phyloP scores from a whole-genome alignment of 2,329 filamentous ascomycete genomes.

The Arthrobotrys megalospora region DNA sequence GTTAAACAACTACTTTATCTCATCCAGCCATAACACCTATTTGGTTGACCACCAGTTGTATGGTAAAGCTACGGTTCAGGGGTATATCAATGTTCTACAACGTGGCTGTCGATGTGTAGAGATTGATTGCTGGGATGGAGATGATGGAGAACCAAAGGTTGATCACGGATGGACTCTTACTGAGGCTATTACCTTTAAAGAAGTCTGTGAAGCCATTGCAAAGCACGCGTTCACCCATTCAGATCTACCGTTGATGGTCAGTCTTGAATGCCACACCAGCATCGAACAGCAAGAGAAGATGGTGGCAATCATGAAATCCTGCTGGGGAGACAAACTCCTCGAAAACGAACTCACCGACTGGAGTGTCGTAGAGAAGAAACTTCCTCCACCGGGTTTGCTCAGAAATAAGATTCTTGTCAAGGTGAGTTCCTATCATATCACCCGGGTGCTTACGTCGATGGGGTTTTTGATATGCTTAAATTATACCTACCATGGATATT shows the following conservation, averaged over 20 bases:
- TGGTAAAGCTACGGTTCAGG: constrained; percentile 75
- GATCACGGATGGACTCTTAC: constrained; percentile 90
- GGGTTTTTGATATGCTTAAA: constrained; percentile 42
- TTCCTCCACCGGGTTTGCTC: constrained; percentile 81
- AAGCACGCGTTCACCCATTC: constrained; percentile 78
- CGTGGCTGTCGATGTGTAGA: constrained; percentile 80
- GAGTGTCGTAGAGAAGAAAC: constrained; percentile 65
- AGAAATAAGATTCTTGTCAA: constrained; percentile 86
- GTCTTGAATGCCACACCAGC: constrained; percentile 89
- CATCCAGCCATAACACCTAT: constrained; percentile 82
- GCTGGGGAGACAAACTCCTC: constrained; percentile 83
- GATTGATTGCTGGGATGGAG: constrained; percentile 80
- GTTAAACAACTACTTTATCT: constrained; percentile 80
- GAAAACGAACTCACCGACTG: constrained; percentile 73
- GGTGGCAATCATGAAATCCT: constrained; percentile 93
- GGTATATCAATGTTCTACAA: constrained; percentile 75
- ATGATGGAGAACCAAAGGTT: constrained; percentile 81
- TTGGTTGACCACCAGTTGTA: constrained; percentile 79
- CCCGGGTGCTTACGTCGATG: not conserved
- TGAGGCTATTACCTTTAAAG: constrained; percentile 85
- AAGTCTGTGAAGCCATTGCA: constrained; percentile 84
- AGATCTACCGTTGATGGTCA: constrained; percentile 88
- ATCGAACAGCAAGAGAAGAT: constrained; percentile 88
- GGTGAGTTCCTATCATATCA: constrained; percentile 68
- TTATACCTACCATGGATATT: constrained; percentile 28